A percentile compares a stretch with the other conserved stretches of the same genome.
Conservation (phyloP, 2,329 filamentous ascomycete genomes). For the Gliomastix tumulicola region DNA sequence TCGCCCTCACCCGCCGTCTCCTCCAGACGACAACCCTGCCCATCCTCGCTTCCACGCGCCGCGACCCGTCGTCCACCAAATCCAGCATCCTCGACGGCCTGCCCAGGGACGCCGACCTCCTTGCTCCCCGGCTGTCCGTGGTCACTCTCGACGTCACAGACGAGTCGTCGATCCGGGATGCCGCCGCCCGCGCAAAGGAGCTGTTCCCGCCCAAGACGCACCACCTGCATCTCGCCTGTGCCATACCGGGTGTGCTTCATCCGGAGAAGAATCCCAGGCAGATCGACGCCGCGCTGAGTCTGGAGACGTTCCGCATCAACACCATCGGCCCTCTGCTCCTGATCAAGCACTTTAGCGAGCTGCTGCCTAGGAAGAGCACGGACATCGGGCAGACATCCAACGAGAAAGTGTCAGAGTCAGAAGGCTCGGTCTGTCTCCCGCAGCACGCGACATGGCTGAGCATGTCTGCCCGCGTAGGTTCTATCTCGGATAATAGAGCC, state of each 20-base stretch:
- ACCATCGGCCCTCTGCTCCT: slow-evolving; percentile 67
- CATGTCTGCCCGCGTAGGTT: slow-evolving; percentile 74
- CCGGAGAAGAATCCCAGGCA: slow-evolving; percentile 66
- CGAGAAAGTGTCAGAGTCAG: slow-evolving; percentile 8
- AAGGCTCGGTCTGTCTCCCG: slow-evolving; percentile 28
- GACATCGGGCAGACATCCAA: slow-evolving; percentile 11
- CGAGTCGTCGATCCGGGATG: slow-evolving; percentile 54
- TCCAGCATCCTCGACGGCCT: slow-evolving; percentile 21
- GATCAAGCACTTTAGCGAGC: slow-evolving; percentile 65
- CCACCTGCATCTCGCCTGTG: slow-evolving; percentile 63
- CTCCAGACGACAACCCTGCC: slow-evolving; percentile 39
- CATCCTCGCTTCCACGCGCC: slow-evolving; percentile 37
- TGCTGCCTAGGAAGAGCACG: slow-evolving; percentile 56
- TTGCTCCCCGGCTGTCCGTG: slow-evolving; percentile 29
- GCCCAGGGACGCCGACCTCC: slow-evolving; percentile 9
- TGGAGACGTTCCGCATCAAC: slow-evolving; percentile 69
- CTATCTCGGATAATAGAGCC: slow-evolving; percentile 61
- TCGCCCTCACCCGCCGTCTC: slow-evolving; percentile 39
- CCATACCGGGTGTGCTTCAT: slow-evolving; percentile 63
- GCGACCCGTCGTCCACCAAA: slow-evolving; percentile 25
- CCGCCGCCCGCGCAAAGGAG: slow-evolving; percentile 39
- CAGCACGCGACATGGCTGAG: slow-evolving; percentile 58
- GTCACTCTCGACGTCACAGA: slow-evolving; percentile 42
- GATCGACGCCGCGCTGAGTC: slow-evolving; percentile 52
- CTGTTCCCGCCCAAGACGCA: slow-evolving; percentile 43